Evolutionary conservation across 2,329 filamentous ascomycete genomes (phyloP).

Genomic region (Phaeosphaeria sp.): DNA sequence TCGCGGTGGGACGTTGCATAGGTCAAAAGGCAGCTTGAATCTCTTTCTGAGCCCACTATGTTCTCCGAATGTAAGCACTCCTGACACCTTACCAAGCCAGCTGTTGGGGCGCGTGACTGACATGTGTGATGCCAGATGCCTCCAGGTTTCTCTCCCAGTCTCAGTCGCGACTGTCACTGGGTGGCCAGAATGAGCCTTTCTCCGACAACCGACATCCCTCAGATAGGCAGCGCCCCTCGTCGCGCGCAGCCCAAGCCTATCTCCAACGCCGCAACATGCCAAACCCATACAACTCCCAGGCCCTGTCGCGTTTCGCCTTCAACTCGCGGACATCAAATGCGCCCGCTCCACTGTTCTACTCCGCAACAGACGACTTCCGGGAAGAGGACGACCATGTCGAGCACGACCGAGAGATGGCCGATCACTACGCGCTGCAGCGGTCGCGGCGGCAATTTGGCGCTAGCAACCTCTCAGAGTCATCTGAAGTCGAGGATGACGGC

Average conservation of each 20-base stretch:
- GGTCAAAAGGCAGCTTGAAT: slow-evolving; percentile 20
- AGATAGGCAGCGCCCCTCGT: slow-evolving; percentile 53
- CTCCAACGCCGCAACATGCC: slow-evolving; percentile 59
- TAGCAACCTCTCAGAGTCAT: slow-evolving; percentile 83
- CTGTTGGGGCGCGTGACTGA: slow-evolving; percentile 54
- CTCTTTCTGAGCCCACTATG: slow-evolving; percentile 57
- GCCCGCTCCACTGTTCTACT: slow-evolving; percentile 93
- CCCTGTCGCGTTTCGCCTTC: slow-evolving; percentile 79
- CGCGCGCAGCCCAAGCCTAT: slow-evolving; percentile 59
- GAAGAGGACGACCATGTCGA: slow-evolving; percentile 95
- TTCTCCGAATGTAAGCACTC: slow-evolving; percentile 84
- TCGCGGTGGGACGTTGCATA: slow-evolving; percentile 23
- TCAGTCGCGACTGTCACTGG: slow-evolving; percentile 85
- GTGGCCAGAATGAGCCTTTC: slow-evolving; percentile 59
- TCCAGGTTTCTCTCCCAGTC: slow-evolving; percentile 98
- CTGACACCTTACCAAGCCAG: slow-evolving; percentile 40
- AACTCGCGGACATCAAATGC: slow-evolving; percentile 76
- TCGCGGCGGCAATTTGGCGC: slow-evolving; percentile 88
- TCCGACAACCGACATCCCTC: slow-evolving; percentile 56
- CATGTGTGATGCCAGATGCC: slow-evolving; percentile 71
- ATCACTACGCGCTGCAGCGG: slow-evolving; percentile 88
- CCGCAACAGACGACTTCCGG: slow-evolving; percentile 85
- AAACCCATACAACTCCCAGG: slow-evolving; percentile 77
- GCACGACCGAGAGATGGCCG: slow-evolving; percentile 88
- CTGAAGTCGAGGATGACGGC: slow-evolving; percentile 78